Conservation (phyloP, 345 rosid species). For the Noccaea bulbosa region DNA sequence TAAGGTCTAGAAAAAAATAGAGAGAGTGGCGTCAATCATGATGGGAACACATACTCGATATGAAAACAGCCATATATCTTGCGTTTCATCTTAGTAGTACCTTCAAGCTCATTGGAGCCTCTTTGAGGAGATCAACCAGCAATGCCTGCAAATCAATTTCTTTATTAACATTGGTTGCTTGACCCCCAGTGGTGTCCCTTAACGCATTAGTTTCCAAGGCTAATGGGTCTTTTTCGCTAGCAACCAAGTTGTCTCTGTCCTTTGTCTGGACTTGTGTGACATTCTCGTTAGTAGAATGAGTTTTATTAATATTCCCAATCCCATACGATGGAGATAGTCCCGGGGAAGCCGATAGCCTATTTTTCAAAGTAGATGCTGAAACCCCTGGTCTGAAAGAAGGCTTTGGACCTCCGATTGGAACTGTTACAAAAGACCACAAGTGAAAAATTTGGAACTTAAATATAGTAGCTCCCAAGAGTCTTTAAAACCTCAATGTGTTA, state of each 20-base stretch:
- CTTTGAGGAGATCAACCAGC: constrained; percentile 63
- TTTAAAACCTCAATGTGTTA: constrained; percentile 29
- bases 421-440: constrained; percentile 28
- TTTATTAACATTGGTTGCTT: constrained; percentile 51
- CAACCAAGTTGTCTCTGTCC: constrained; percentile 55
- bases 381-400: constrained; percentile 58
- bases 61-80: constrained; percentile 24
- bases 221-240: constrained; percentile 60
- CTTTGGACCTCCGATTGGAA: constrained; percentile 50
- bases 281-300: constrained; percentile 50
- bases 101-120: constrained; percentile 87
- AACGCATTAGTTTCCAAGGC: constrained; percentile 46
- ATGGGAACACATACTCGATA: constrained; percentile 19
- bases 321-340: constrained; percentile 64
- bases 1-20: constrained; percentile 58
- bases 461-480: constrained; percentile 29
- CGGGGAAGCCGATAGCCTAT: constrained; percentile 72
- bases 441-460: not conserved
- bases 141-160: constrained; percentile 66
- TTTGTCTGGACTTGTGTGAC: constrained; percentile 45
- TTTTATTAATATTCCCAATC: constrained; percentile 54
- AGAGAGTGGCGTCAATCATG: constrained; percentile 22
- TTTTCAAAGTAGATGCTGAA: constrained; percentile 55
- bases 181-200: constrained; percentile 52
- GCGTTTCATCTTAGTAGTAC: constrained; percentile 46